Evolutionary conservation across 1,139 yeast species (phyloP).

Genomic region (Zygosaccharomyces pseudobailii): DNA sequence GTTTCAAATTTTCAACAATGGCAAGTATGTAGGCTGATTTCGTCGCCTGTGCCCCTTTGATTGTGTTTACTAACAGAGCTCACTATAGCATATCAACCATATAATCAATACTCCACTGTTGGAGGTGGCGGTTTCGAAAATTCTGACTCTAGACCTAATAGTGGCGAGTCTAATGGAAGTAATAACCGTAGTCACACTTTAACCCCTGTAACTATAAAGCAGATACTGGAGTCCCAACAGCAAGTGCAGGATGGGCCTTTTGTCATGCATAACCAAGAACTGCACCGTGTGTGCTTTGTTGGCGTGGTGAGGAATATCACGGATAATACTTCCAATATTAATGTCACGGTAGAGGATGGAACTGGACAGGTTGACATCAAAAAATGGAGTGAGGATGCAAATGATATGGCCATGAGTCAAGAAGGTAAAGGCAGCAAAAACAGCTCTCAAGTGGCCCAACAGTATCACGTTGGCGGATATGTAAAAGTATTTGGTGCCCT

Average conservation of each 20-base stretch:
- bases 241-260: constrained; percentile 74
- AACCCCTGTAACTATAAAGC: constrained; percentile 83
- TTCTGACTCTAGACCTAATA: constrained; percentile 26
- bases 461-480: constrained; percentile 45
- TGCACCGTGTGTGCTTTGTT: constrained; percentile 57
- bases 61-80: constrained; percentile 7
- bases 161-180: constrained; percentile 29
- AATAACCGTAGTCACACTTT: constrained; percentile 35
- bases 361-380: constrained; percentile 72
- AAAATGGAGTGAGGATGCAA: constrained; percentile 58
- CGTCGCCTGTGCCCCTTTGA: not conserved
- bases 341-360: constrained; percentile 73
- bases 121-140: constrained; percentile 32
- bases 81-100: constrained; percentile 30
- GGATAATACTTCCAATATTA: constrained; percentile 48
- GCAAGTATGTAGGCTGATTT: constrained; percentile 13
- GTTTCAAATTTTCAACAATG: constrained; percentile 4
- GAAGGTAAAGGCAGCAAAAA: constrained; percentile 36
- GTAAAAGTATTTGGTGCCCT: constrained; percentile 70
- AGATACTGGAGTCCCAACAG: constrained; percentile 62
- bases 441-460: constrained; percentile 31
- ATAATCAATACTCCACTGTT: constrained; percentile 29
- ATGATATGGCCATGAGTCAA: constrained; percentile 35
- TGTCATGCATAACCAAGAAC: constrained; percentile 55
- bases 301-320: constrained; percentile 62